Base-by-base conservation (phyloP, 2,329 filamentous ascomycete genomes). In the Mycosphaerella sp. region DNA sequence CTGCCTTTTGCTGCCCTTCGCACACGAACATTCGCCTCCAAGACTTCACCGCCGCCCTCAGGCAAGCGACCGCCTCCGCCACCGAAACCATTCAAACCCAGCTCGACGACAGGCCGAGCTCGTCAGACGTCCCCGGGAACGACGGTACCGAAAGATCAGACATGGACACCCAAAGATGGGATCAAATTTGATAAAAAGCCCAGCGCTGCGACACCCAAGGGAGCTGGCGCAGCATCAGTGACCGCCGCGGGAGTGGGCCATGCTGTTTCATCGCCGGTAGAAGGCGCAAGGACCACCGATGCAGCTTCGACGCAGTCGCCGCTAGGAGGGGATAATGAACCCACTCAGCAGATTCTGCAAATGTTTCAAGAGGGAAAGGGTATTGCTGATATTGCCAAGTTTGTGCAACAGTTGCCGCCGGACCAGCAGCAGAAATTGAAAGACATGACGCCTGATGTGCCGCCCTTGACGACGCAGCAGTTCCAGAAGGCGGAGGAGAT, bases 101-200 rank as follows among this genome's bases (percentile, higher is more conserved):
- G 34, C 34, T 38, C 34, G 12, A n/a, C 64, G 2, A 54, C 64
- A 26, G 59, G 58, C 14, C 45, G 59, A 31, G 58, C 62, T 39
- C 59, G 64, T 48, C 67, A 69, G 53, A 69, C 66, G 36, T 68
- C 66, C 26, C 67, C 67, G 9, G 66, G 67, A 23, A 67, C 66
- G 23, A 59, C 58, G 29, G 23, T 67, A 6, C 64, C 64, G 7
- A 64, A 69, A 53, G 67, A 73, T 55, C 65, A 72, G 58, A 72
- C 71, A 45, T 74, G 72, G 72, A 73, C 72, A 57, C 67, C 67
- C 0, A 59, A 68, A 31, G 70, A 73, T 58, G 63, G 67, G 45
- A 70, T 74, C 59, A 72, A 70, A 49, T 70, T 74, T 56, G 66
- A 60, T 32, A 63, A 65, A 34, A 48, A 29, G 26, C 26, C 60